These are phyloP conservation scores for Suillus brevipes DNA, from an alignment of 768 basidiomycete species.

Conservation along the genomic window DNA sequence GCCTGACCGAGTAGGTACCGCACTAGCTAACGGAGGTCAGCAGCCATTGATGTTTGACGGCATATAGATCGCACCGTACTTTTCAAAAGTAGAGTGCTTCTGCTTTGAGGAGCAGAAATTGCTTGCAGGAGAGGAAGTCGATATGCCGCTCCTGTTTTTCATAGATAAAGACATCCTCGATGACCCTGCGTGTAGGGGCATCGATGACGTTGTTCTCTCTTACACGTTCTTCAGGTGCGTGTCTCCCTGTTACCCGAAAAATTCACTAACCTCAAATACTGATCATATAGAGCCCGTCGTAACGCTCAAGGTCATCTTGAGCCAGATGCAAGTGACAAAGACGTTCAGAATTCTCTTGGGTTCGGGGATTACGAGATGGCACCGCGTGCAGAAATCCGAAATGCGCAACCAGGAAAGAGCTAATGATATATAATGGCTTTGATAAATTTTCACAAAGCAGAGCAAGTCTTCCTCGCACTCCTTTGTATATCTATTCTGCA, in stretches of 20 bases:
- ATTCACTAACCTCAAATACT: not conserved
- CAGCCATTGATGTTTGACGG: not conserved
- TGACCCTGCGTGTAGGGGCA: slow-evolving; percentile 81
- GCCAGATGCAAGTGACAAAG: slow-evolving; percentile 83
- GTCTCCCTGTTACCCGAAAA: not conserved
- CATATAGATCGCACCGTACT: slow-evolving; percentile 90
- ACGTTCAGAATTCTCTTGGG: slow-evolving; percentile 78
- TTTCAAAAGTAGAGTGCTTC: slow-evolving; percentile 99
- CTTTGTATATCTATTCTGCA: not conserved
- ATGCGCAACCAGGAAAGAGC: slow-evolving; percentile 10
- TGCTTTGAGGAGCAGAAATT: slow-evolving; percentile 99
- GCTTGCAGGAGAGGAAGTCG: slow-evolving; percentile 92
- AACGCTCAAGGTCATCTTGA: slow-evolving; percentile 85
- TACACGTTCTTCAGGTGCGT: slow-evolving; percentile 97
- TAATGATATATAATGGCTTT: not conserved
- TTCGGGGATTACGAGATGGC: slow-evolving; percentile 62
- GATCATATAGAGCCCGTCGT: slow-evolving; percentile 67
- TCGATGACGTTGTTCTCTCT: slow-evolving; percentile 90
- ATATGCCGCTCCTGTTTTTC: slow-evolving; percentile 98
- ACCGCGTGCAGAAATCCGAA: slow-evolving; percentile 32
- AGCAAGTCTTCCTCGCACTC: not conserved
- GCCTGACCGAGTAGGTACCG: slow-evolving; percentile 79
- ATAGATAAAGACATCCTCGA: slow-evolving; percentile 97
- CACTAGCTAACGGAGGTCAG: not conserved
- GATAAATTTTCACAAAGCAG: not conserved